A percentile compares a stretch with the other conserved stretches of the same genome.
phyloP scores from a whole-genome alignment of 2,329 filamentous ascomycete species.

The Alternaria sp. region DNA sequence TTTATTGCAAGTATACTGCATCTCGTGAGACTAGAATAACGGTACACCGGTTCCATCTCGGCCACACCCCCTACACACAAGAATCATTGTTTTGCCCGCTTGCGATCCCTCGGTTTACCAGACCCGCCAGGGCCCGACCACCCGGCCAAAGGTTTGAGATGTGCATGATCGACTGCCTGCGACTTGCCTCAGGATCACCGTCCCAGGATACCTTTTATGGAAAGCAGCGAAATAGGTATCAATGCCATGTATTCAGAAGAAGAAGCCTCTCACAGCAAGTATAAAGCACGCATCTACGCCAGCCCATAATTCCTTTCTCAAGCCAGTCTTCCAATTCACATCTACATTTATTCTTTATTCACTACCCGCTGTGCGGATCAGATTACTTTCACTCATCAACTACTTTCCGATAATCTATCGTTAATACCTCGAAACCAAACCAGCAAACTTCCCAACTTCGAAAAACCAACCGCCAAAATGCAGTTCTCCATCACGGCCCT shows the following conservation, averaged over 20 bases:
- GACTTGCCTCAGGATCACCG: conserved; percentile 6
- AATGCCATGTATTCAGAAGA: background rate
- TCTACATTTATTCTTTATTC: conserved; percentile 16
- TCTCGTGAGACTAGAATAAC: background rate
- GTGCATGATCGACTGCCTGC: conserved; percentile 5
- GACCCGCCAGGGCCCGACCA: background rate
- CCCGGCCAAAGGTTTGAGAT: conserved; percentile 3
- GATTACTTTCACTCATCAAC: conserved; percentile 16
- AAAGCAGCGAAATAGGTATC: background rate
- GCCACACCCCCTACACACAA: conserved; percentile 1
- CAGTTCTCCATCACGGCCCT: conserved; percentile 19
- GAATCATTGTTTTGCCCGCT: background rate
- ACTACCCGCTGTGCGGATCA: conserved; percentile 22
- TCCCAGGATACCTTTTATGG: background rate
- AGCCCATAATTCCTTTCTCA: background rate
- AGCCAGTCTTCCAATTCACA: conserved; percentile 21
- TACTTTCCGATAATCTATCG: too few species aligned
- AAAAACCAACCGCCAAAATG: conserved; percentile 2
- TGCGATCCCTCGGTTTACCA: background rate
- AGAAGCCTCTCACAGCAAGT: background rate
- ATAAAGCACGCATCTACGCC: conserved; percentile 1
- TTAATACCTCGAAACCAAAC: background rate
- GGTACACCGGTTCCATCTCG: background rate
- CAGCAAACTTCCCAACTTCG: background rate
- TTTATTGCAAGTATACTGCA: background rate